Percentiles rank a stretch among this genome's conserved stretches.
Evolutionary conservation across 768 basidiomycete genomes (phyloP).

Genomic region (Auriscalpium vulgare): DNA sequence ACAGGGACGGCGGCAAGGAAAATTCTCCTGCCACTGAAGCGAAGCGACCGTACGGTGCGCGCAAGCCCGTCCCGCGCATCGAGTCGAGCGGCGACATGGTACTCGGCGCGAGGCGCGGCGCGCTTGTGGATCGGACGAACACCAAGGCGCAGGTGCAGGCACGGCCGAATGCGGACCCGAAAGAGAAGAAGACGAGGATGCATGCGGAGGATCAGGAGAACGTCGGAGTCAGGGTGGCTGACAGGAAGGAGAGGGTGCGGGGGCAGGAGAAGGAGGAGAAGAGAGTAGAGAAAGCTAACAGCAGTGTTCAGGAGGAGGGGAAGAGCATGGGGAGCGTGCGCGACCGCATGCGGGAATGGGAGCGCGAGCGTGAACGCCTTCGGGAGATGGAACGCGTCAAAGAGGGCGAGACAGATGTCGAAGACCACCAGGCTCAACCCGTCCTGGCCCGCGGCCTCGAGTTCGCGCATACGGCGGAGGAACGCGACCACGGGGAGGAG

Average conservation of each 20-base stretch:
- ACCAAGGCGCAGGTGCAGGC: neutral
- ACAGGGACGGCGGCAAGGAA: constrained; percentile 27
- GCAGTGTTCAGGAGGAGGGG: neutral
- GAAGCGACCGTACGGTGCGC: constrained; percentile 11
- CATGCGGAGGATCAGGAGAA: neutral
- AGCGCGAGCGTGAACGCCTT: constrained; percentile 59
- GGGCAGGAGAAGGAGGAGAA: constrained; percentile 5
- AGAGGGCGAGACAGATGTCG: constrained; percentile 44
- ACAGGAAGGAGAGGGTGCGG: constrained; percentile 5
- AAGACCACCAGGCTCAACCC: constrained; percentile 4
- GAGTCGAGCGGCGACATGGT: neutral
- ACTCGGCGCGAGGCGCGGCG: too few species aligned
- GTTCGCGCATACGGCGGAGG: neutral
- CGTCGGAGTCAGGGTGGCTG: neutral
- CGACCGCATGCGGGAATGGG: constrained; percentile 70
- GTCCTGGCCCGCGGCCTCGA: neutral
- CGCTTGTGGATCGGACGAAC: neutral
- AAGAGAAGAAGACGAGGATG: constrained; percentile 7
- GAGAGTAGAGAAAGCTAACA: neutral
- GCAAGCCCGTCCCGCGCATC: constrained; percentile 17
- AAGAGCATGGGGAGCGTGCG: constrained; percentile 26
- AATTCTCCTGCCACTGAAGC: constrained; percentile 17
- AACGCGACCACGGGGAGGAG: constrained; percentile 25
- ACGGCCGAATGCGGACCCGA: constrained; percentile 2
- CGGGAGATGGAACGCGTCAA: constrained; percentile 60